phyloP scores from a whole-genome alignment of 2,329 filamentous ascomycete species.

The Nemania sp. region DNA sequence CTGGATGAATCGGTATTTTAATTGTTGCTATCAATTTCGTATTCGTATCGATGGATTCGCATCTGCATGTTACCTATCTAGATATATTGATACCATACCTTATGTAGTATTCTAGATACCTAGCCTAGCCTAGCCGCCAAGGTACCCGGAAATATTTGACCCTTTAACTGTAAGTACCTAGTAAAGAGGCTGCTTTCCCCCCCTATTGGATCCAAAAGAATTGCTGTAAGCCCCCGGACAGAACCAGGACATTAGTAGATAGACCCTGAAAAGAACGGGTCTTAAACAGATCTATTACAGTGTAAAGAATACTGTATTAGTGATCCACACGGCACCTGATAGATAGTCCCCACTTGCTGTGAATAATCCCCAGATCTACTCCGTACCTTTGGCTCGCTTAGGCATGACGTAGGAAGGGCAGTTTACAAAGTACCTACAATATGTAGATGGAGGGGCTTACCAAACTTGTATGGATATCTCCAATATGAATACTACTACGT shows the following conservation, averaged over 20 bases:
- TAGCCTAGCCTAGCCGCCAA: too few species aligned
- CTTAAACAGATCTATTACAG: conserved; percentile 7
- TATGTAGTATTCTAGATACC: too few species aligned
- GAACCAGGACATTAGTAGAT: background rate
- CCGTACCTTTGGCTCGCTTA: conserved; percentile 10
- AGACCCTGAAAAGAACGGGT: conserved; percentile 26
- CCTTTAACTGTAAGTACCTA: too few species aligned
- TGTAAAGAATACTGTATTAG: background rate
- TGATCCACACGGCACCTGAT: conserved; percentile 10
- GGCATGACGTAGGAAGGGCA: background rate
- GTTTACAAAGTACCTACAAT: too few species aligned
- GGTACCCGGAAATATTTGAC: too few species aligned
- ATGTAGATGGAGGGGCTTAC: too few species aligned
- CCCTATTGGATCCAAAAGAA: conserved; percentile 22
- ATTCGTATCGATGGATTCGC: conserved; percentile 27
- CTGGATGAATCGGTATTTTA: background rate
- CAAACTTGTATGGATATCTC: too few species aligned
- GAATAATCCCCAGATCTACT: conserved; percentile 14
- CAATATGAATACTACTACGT: too few species aligned
- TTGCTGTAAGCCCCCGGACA: background rate
- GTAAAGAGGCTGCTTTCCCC: too few species aligned
- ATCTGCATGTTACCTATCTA: background rate
- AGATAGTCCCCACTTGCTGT: conserved; percentile 1
- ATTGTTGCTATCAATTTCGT: conserved; percentile 18
- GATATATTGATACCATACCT: background rate